Percentiles rank a stretch among this genome's conserved stretches.
Conservation (phyloP, 495 filamentous ascomycete genomes). For the Penicillium steckii region DNA sequence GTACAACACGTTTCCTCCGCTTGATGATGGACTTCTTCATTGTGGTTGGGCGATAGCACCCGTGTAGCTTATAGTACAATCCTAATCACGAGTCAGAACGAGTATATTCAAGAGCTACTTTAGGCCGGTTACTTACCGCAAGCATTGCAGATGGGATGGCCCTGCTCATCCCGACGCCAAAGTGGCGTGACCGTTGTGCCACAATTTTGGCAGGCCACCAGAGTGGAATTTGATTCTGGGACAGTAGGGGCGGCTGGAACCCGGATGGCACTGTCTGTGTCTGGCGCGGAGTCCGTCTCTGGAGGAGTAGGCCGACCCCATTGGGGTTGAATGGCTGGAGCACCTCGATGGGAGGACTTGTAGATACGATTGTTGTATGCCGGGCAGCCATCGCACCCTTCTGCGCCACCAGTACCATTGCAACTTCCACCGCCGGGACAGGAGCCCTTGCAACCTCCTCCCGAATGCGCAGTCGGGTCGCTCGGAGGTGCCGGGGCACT, state of each 20-base stretch:
- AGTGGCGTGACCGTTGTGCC: slow-evolving; percentile 94
- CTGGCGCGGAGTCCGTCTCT: too few species aligned
- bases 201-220: slow-evolving; percentile 96
- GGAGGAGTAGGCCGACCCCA: slow-evolving; percentile 33
- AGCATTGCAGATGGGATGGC: slow-evolving; percentile 97
- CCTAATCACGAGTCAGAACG: slow-evolving; percentile 47
- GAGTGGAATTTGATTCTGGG: slow-evolving; percentile 65
- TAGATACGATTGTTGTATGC: slow-evolving; percentile 96
- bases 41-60: slow-evolving; percentile 82
- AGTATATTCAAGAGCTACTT: not conserved
- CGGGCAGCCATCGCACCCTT: slow-evolving; percentile 92
- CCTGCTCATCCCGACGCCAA: slow-evolving; percentile 92
- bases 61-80: slow-evolving; percentile 96
- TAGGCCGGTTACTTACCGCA: slow-evolving; percentile 67
- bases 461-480: slow-evolving; percentile 24
- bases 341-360: slow-evolving; percentile 60
- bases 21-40: slow-evolving; percentile 99
- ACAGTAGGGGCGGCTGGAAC: slow-evolving; percentile 16
- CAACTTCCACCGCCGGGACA: slow-evolving; percentile 95
- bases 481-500: slow-evolving; percentile 8
- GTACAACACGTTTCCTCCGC: slow-evolving; percentile 91
- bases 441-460: slow-evolving; percentile 64
- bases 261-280: too few species aligned
- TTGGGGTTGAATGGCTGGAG: slow-evolving; percentile 25
- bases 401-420: slow-evolving; percentile 95